Conservation (phyloP, 768 basidiomycete genomes). For the Rhizopogon salebrosus region DNA sequence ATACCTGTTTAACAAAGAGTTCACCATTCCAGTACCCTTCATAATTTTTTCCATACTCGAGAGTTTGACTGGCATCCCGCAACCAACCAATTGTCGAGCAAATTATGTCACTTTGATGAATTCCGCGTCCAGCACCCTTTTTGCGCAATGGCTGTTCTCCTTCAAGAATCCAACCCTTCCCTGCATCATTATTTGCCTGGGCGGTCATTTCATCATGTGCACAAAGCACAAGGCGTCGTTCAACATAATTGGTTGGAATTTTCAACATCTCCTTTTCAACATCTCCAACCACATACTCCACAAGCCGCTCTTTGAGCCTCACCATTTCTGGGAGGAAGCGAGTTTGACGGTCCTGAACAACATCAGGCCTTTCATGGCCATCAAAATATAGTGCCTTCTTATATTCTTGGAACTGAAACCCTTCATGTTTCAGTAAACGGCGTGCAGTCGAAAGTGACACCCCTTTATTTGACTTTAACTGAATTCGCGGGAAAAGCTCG, state of each 20-base stretch:
- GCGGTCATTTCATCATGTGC: slow-evolving; percentile 37
- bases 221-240: slow-evolving; percentile 12
- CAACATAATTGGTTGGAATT: slow-evolving; percentile 13
- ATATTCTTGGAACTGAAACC: slow-evolving; percentile 7
- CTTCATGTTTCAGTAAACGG: not conserved
- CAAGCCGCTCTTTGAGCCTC: too few relatives aligned
- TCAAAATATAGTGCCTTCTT: slow-evolving; percentile 18
- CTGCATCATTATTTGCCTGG: slow-evolving; percentile 32
- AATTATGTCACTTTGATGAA: slow-evolving; percentile 34
- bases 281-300: slow-evolving; percentile 10
- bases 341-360: slow-evolving; percentile 11
- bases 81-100: slow-evolving; percentile 29
- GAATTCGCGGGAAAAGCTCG: not conserved
- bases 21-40: slow-evolving; percentile 35
- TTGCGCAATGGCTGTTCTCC: slow-evolving; percentile 30
- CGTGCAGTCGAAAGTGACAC: not conserved
- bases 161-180: slow-evolving; percentile 31
- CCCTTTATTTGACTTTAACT: not conserved
- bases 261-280: slow-evolving; percentile 6
- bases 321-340: too few relatives aligned
- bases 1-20: slow-evolving; percentile 17
- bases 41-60: slow-evolving; percentile 42
- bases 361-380: slow-evolving; percentile 16
- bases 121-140: slow-evolving; percentile 32
- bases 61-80: slow-evolving; percentile 23